Evolutionary conservation across 495 filamentous ascomycete genomes (phyloP).

Genomic region (Parathielavia hyrcaniae): DNA sequence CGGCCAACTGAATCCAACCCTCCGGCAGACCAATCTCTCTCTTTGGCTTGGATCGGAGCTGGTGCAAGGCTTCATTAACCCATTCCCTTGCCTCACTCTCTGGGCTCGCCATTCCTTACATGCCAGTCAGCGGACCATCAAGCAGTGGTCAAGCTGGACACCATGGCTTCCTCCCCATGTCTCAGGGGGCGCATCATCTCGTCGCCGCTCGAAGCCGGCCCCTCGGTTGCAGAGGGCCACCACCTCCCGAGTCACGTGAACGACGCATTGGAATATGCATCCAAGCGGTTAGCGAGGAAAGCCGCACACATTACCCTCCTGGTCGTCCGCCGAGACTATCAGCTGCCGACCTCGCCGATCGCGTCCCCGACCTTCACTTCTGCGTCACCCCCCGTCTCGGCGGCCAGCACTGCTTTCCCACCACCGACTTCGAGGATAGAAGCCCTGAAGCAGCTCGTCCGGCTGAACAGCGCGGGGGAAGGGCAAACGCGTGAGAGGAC

Average conservation of each 20-base stretch:
- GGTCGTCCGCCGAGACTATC: constrained; percentile 45
- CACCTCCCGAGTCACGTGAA: constrained; percentile 42
- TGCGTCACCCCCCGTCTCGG: constrained; percentile 27
- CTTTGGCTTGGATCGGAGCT: not conserved
- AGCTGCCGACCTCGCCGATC: constrained; percentile 35
- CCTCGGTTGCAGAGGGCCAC: constrained; percentile 43
- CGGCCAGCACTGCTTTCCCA: constrained; percentile 29
- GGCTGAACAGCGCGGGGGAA: constrained; percentile 24
- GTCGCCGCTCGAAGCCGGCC: constrained; percentile 49
- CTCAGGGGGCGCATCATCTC: constrained; percentile 50
- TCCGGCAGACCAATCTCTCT: not conserved
- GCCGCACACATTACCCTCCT: constrained; percentile 43
- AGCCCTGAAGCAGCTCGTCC: constrained; percentile 39
- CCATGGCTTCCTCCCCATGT: constrained; percentile 2
- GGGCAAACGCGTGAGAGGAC: constrained; percentile 26
- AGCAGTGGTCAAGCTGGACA: not conserved
- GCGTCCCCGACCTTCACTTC: constrained; percentile 23
- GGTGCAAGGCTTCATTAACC: not conserved
- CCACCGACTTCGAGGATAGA: constrained; percentile 29
- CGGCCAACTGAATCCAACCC: not conserved
- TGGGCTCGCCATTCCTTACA: not conserved
- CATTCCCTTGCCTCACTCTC: not conserved
- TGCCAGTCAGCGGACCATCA: too few species aligned
- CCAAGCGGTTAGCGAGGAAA: constrained; percentile 44
- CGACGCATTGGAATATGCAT: constrained; percentile 47